phyloP scores from a whole-genome alignment of 768 basidiomycete species.

The Leccinum uliginosum region DNA sequence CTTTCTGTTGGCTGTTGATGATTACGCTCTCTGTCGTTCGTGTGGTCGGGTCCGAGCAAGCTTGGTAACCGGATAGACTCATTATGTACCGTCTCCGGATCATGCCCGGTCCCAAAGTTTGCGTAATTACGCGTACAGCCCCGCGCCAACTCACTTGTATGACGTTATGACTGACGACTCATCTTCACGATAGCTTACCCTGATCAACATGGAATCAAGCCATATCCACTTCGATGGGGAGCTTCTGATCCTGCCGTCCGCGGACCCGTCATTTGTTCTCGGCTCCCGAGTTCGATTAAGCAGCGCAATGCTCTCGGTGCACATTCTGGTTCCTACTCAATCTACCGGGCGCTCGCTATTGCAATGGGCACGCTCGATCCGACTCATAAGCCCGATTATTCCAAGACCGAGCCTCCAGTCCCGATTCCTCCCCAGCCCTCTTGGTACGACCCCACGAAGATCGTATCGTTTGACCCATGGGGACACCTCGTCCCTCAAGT shows the following conservation, averaged over 20 bases:
- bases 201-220: slow-evolving; percentile 86
- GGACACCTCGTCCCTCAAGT: slow-evolving; percentile 81
- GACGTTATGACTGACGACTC: slow-evolving; percentile 8
- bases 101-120: slow-evolving; percentile 5
- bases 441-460: slow-evolving; percentile 76
- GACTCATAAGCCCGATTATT: slow-evolving; percentile 77
- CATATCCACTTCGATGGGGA: slow-evolving; percentile 80
- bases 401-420: slow-evolving; percentile 81
- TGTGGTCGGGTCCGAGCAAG: background rate
- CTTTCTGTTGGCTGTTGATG: background rate
- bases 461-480: slow-evolving; percentile 92
- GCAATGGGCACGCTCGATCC: slow-evolving; percentile 83
- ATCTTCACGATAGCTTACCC: slow-evolving; percentile 62
- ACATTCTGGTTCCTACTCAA: slow-evolving; percentile 89
- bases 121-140: slow-evolving; percentile 8
- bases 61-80: background rate
- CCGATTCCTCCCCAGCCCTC: slow-evolving; percentile 68
- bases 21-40: slow-evolving; percentile 1
- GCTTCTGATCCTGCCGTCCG: slow-evolving; percentile 57
- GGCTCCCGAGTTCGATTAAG: slow-evolving; percentile 80
- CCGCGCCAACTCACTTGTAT: slow-evolving; percentile 2
- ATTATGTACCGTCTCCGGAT: slow-evolving; percentile 12
- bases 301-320: slow-evolving; percentile 92
- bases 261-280: slow-evolving; percentile 86
- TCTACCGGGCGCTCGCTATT: slow-evolving; percentile 90